Evolutionary conservation across 2,329 filamentous ascomycete species (phyloP).

Genomic region (Trichothecium sympodiale): DNA sequence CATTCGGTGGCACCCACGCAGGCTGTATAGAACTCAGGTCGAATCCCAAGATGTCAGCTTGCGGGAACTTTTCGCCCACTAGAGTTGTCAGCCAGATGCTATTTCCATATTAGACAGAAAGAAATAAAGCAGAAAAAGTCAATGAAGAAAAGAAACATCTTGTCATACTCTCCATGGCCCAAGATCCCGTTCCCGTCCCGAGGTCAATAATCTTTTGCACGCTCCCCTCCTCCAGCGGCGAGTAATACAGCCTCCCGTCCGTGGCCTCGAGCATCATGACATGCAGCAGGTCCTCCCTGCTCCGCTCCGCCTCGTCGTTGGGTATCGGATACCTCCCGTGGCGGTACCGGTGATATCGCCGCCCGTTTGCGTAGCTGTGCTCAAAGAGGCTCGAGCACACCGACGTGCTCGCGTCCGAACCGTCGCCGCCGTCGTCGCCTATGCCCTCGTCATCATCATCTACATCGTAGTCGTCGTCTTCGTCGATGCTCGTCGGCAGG

Average conservation of each 20-base stretch:
- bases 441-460: too few species aligned
- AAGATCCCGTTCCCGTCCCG: slow-evolving; percentile 36
- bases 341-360: slow-evolving; percentile 31
- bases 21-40: slow-evolving; percentile 39
- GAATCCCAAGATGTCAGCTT: slow-evolving; percentile 29
- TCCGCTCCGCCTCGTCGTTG: slow-evolving; percentile 34
- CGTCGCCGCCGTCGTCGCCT: slow-evolving; percentile 8
- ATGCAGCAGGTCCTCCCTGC: slow-evolving; percentile 34
- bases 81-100: slow-evolving; percentile 12
- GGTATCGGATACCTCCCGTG: slow-evolving; percentile 34
- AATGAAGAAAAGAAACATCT: too few species aligned
- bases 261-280: slow-evolving; percentile 31
- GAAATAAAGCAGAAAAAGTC: too few species aligned
- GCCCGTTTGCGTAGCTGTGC: slow-evolving; percentile 20
- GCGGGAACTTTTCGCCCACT: slow-evolving; percentile 36
- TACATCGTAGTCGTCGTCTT: too few species aligned
- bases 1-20: slow-evolving; percentile 43
- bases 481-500: too few species aligned
- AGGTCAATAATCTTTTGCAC: slow-evolving; percentile 34
- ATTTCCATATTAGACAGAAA: too few species aligned
- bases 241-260: slow-evolving; percentile 9
- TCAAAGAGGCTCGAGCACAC: slow-evolving; percentile 20
- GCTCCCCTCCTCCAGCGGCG: slow-evolving; percentile 12
- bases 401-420: slow-evolving; percentile 21
- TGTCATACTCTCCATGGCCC: neutral